Evolutionary conservation across 805 yeast species (phyloP).

Genomic region (Candida pini): DNA sequence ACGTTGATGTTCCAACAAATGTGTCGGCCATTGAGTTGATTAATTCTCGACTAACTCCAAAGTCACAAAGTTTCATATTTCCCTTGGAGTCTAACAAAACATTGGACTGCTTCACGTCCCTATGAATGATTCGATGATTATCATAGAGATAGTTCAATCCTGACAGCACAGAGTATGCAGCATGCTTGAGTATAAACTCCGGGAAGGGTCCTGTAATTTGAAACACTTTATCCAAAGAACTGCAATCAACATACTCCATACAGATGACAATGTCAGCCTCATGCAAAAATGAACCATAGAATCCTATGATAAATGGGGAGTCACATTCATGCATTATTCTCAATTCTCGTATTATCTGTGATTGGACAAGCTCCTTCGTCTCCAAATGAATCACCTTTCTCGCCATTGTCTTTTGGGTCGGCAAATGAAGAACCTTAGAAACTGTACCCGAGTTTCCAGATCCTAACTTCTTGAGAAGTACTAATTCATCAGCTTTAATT

Average conservation of each 20-base stretch:
- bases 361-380: conserved; percentile 67
- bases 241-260: conserved; percentile 96
- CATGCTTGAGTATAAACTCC: conserved; percentile 62
- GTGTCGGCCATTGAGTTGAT: conserved; percentile 95
- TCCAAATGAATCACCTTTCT: conserved; percentile 84
- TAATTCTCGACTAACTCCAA: conserved; percentile 91
- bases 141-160: conserved; percentile 82
- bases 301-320: conserved; percentile 77
- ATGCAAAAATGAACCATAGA: conserved; percentile 82
- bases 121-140: conserved; percentile 81
- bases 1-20: conserved; percentile 95
- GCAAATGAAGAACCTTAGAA: conserved; percentile 79
- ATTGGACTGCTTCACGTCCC: conserved; percentile 95
- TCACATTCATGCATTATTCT: conserved; percentile 88
- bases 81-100: conserved; percentile 85
- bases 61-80: conserved; percentile 87
- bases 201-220: conserved; percentile 58
- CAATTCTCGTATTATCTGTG: conserved; percentile 83
- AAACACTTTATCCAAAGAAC: conserved; percentile 79
- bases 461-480: conserved; percentile 74
- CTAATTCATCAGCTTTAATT: conserved; percentile 59
- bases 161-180: conserved; percentile 68
- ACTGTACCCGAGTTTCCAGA: conserved; percentile 95
- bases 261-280: conserved; percentile 78
- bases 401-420: conserved; percentile 86